Evolutionary conservation across 805 yeast genomes (phyloP).

Genomic region (Pichia cephalocereana): DNA sequence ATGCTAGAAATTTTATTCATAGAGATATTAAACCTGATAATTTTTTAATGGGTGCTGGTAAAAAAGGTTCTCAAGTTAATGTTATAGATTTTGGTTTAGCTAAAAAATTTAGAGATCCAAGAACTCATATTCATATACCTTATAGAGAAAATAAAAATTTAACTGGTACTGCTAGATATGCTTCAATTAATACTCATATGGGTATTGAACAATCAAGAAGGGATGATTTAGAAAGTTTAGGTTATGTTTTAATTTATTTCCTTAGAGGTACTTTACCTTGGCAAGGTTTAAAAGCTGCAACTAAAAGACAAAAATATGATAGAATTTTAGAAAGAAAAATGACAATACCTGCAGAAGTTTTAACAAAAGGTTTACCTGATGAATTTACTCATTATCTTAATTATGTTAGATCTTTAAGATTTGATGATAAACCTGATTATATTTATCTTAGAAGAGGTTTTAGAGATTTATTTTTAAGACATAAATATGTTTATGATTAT

Average conservation of each 20-base stretch:
- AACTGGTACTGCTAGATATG: constrained; percentile 97
- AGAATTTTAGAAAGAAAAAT: constrained; percentile 92
- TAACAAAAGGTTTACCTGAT: constrained; percentile 85
- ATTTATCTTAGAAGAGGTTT: constrained; percentile 78
- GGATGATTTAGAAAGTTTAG: constrained; percentile 91
- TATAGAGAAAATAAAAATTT: constrained; percentile 93
- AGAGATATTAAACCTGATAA: constrained; percentile 81
- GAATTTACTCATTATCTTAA: constrained; percentile 84
- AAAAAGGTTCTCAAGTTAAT: constrained; percentile 90
- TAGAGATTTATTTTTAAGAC: constrained; percentile 80
- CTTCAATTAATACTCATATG: constrained; percentile 88
- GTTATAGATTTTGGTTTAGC: constrained; percentile 93
- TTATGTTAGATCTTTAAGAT: constrained; percentile 82
- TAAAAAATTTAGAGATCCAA: constrained; percentile 87
- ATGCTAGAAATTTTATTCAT: constrained; percentile 86
- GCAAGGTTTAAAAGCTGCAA: constrained; percentile 97
- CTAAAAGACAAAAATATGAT: constrained; percentile 95
- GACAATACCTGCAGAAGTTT: constrained; percentile 75
- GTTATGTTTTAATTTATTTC: constrained; percentile 89
- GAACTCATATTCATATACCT: constrained; percentile 90
- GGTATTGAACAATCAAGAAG: constrained; percentile 96
- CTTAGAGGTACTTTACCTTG: constrained; percentile 95
- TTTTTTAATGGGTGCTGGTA: constrained; percentile 81
- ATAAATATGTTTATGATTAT: constrained; percentile 86
- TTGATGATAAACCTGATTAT: constrained; percentile 96